Evolutionary conservation across 2,329 filamentous ascomycete species (phyloP), one percentile per base, ranked within the genome.

Genomic region (Chaetomium sp.): DNA sequence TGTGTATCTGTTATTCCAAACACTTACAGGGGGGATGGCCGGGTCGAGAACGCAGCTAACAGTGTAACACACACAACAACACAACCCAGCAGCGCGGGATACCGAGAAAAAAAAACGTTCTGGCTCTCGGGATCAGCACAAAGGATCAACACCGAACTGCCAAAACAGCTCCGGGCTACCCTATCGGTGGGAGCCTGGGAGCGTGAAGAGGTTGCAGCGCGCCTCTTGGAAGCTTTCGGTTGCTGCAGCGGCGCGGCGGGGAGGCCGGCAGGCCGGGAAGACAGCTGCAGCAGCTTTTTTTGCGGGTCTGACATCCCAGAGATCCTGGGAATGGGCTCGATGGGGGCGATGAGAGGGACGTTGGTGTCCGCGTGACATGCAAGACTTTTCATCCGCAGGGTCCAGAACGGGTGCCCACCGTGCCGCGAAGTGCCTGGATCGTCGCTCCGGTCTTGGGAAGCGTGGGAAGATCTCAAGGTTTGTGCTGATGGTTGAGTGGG

Each of bases 281-380:
- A 27, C 19, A 27, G 19, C 19, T 27, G 19, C 19, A 27, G 19
- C 19, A 27, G 19, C 19, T 27, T 27, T 27, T 27, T 37, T 33
- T 38, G 51, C 51, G 51, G 51, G 43, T 44, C 55, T 19, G 42
- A 9, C 38, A 45, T 38, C 37, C 19, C 19, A 27, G 19, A 27
- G 19, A 27, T 27, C 19, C 19, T 27, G 19, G 19, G 19, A 3
- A 27, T 27, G 19, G 19, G 19, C 19, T 27, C 19, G 19, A 27
- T 27, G 19, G 19, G 19, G 19, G 19, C 19, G 19, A 27, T 27
- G 19, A 27, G 19, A 27, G 35, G 35, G 6, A n/a, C 10, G 5
- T 47, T 12, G 19, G 19, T 27, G 19, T 27, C 50, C 55, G 51
- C 55, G 55, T 57, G 55, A 57, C 55, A 40, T 35, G 47, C 55